Evolutionary conservation across 768 basidiomycete genomes (phyloP).

Genomic region (Lactifluus subvellereus): DNA sequence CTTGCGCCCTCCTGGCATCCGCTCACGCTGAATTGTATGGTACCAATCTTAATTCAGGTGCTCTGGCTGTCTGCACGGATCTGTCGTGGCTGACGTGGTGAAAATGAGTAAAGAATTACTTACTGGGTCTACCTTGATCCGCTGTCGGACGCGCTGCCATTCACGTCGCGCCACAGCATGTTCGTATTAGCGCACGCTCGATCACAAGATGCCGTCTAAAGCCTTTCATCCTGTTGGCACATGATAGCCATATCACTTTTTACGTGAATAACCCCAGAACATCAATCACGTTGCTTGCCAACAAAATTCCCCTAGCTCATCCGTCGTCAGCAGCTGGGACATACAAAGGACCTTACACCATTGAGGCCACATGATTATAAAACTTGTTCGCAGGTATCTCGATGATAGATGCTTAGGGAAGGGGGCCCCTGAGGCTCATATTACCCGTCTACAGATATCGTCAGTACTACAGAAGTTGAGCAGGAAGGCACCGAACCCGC

Average conservation of each 20-base stretch:
- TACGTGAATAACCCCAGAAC: background rate
- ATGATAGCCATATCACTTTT: background rate
- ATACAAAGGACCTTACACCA: background rate
- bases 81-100: background rate
- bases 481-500: no score
- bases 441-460: background rate
- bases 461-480: background rate
- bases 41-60: background rate
- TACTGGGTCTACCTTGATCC: background rate
- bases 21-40: background rate
- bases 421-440: background rate
- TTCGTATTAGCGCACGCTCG: background rate
- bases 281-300: conserved; percentile 6
- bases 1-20: conserved; percentile 13
- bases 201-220: background rate
- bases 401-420: background rate
- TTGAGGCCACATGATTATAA: background rate
- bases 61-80: background rate
- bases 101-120: background rate
- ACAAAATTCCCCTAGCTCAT: background rate
- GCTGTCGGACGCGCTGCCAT: background rate
- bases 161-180: background rate
- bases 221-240: background rate
- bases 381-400: background rate
- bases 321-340: background rate